Conservation (phyloP, 2,329 filamentous ascomycete species). For the Paracoccidioides lutzii region DNA sequence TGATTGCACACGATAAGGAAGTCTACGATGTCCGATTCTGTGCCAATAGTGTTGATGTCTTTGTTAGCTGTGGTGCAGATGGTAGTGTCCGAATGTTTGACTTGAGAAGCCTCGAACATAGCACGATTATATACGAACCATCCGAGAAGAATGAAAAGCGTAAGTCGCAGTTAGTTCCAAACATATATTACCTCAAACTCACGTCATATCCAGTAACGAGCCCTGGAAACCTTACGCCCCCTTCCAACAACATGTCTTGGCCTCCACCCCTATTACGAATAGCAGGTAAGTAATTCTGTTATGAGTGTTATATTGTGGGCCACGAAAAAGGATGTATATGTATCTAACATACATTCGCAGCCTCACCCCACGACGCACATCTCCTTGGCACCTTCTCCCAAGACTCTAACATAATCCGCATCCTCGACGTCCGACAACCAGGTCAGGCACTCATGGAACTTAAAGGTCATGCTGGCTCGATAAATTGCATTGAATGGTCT, state of each 20-base stretch:
- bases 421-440: constrained; percentile 90
- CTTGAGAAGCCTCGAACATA: constrained; percentile 87
- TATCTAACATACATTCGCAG: constrained; percentile 26
- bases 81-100: constrained; percentile 99
- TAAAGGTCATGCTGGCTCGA: constrained; percentile 67
- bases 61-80: constrained; percentile 94
- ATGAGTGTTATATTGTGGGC: not conserved
- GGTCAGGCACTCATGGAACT: constrained; percentile 90
- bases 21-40: constrained; percentile 98
- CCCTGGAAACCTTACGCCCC: constrained; percentile 49
- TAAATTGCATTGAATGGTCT: constrained; percentile 96
- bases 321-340: not conserved
- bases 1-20: constrained; percentile 98
- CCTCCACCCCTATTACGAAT: constrained; percentile 43
- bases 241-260: constrained; percentile 38
- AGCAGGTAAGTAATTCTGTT: constrained; percentile 23
- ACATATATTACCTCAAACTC: constrained; percentile 4
- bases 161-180: constrained; percentile 24
- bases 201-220: constrained; percentile 30
- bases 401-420: constrained; percentile 83
- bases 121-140: constrained; percentile 97
- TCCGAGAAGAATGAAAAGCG: constrained; percentile 66
- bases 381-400: constrained; percentile 94
- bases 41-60: constrained; percentile 95
- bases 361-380: constrained; percentile 89